phyloP scores from a whole-genome alignment of 2,329 filamentous ascomycete species.

The Scedosporium aurantiacum region DNA sequence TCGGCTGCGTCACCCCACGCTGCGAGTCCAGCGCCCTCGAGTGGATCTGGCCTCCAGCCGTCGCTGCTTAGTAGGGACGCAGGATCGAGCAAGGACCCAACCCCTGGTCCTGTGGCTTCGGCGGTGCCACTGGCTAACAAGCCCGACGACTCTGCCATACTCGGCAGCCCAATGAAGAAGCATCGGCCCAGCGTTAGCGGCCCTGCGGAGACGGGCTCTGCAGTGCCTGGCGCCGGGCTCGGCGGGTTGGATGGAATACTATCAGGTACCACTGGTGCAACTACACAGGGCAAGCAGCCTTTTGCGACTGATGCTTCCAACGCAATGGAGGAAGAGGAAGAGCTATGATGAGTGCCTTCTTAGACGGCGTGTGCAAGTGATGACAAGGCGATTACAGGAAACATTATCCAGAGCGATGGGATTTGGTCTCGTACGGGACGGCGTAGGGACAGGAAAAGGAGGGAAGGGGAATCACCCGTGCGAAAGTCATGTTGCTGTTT shows the following conservation, averaged over 20 bases:
- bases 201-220: background rate
- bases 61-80: slow-evolving; percentile 11
- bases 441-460: too few relatives aligned
- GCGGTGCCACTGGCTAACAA: slow-evolving; percentile 6
- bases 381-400: too few relatives aligned
- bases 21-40: slow-evolving; percentile 22
- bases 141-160: slow-evolving; percentile 11
- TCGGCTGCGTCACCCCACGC: slow-evolving; percentile 11
- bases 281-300: background rate
- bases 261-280: background rate
- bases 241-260: background rate
- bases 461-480: too few relatives aligned
- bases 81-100: slow-evolving; percentile 29
- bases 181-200: slow-evolving; percentile 46
- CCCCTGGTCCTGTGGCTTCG: slow-evolving; percentile 14
- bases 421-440: too few relatives aligned
- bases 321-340: slow-evolving; percentile 11
- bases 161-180: slow-evolving; percentile 68
- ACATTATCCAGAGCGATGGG: too few relatives aligned
- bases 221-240: background rate
- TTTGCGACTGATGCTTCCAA: background rate
- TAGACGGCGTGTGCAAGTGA: too few relatives aligned
- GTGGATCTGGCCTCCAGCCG: slow-evolving; percentile 31
- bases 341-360: slow-evolving; percentile 7
- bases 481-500: too few relatives aligned